Base-by-base conservation (phyloP, 768 basidiomycete genomes). In the Mycena vitilis region DNA sequence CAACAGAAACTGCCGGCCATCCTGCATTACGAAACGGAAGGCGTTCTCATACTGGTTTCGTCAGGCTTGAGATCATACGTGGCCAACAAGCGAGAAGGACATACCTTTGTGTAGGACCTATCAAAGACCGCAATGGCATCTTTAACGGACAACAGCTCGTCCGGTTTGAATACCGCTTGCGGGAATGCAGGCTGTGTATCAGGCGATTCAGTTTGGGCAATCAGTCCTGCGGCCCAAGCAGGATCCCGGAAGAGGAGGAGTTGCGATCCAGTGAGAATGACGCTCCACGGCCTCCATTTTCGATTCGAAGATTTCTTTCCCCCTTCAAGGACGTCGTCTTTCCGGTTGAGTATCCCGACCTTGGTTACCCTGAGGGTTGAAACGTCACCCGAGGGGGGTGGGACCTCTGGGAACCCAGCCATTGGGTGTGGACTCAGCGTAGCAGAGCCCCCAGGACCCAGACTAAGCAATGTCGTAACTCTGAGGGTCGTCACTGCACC, bases 221-320 rank as follows among this genome's bases (percentile, higher is more conserved):
- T 79, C 38, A 91, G 73, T 23, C 81, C 76, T 47, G 78, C 73
- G 4, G 86, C 85, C 88, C 86, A 90, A 16, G 85, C 74, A 4
- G 86, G 77, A 78, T 95, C 93, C 36, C 92, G 91, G 81, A 95
- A 96, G 77, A 99, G 92, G 52, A 98, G 85, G 5, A 99, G 83
- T 74, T 98, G 97, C 6, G 95, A 96, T 30, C 89, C 91, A 5
- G 95, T 96, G 63, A 99, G 83, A 57, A 96, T 84, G 11, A 95
- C 93, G 69, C 89, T 91, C 86, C 91, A 96, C 13, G 88, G 80
- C 73, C 86, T 91, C 98, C 98, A 99, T 81, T 96, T 99, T 56
- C 95, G 86, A 74, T 86, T 91, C 53, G 82, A 80, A 0, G 90
- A 82, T 73, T 90, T 95, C 79, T 87, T 94, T 15, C 95, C 93